These are phyloP conservation scores for Xylaria venustula DNA, from an alignment of 495 filamentous ascomycete species.

Conservation along the genomic window DNA sequence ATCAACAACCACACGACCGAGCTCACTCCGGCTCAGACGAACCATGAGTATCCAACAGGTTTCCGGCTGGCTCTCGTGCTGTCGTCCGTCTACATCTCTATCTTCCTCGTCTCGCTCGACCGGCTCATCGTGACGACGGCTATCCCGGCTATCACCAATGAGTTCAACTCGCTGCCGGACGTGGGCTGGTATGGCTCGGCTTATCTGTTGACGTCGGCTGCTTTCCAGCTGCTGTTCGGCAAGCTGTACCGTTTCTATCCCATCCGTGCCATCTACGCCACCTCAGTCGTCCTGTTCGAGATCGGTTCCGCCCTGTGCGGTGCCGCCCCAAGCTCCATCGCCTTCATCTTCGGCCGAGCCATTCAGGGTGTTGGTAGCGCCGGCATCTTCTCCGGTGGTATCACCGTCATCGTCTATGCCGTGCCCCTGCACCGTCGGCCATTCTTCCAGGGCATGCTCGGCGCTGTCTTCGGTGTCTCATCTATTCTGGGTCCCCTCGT, in stretches of 20 bases:
- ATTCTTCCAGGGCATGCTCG: constrained; percentile 38
- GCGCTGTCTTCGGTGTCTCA: constrained; percentile 57
- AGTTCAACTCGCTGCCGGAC: constrained; percentile 45
- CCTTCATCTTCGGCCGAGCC: constrained; percentile 57
- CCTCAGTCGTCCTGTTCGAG: constrained; percentile 44
- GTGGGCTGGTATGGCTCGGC: constrained; percentile 56
- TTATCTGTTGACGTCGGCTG: constrained; percentile 49
- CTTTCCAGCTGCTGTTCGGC: constrained; percentile 48
- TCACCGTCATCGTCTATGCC: constrained; percentile 44
- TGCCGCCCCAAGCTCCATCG: constrained; percentile 49
- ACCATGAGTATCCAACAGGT: constrained; percentile 29
- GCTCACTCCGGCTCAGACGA: neutral
- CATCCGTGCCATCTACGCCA: constrained; percentile 42
- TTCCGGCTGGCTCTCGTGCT: constrained; percentile 27
- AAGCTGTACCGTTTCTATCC: constrained; percentile 47
- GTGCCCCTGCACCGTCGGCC: constrained; percentile 49
- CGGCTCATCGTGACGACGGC: constrained; percentile 47
- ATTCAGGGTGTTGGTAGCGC: constrained; percentile 53
- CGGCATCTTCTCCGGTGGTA: constrained; percentile 40
- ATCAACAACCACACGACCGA: constrained; percentile 4
- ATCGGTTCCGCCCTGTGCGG: constrained; percentile 56
- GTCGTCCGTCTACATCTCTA: constrained; percentile 29
- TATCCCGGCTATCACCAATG: constrained; percentile 49
- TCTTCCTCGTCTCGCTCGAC: constrained; percentile 41
- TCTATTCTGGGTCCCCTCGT: constrained; percentile 69